Conservation (phyloP, 2,329 filamentous ascomycete species). For the Colletotrichum godetiae region DNA sequence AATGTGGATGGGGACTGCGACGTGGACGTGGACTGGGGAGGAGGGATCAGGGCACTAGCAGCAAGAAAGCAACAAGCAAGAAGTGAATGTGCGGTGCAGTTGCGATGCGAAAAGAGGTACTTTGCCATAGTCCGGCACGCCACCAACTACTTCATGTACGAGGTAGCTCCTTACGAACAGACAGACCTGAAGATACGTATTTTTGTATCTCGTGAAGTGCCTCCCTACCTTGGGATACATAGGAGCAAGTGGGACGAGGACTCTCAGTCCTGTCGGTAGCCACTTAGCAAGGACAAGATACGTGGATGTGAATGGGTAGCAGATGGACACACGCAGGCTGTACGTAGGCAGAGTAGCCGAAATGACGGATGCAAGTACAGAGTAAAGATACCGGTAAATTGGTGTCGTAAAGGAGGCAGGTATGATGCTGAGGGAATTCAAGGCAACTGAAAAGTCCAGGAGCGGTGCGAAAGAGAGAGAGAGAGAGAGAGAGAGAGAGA, state of each 20-base stretch:
- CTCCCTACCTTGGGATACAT: background rate
- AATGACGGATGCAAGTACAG: constrained; percentile 15
- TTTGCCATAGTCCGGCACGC: constrained; percentile 26
- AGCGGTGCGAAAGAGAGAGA: background rate
- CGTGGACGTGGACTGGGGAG: constrained; percentile 9
- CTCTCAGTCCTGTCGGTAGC: background rate
- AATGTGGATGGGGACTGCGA: background rate
- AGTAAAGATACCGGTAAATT: constrained; percentile 3
- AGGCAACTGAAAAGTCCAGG: background rate
- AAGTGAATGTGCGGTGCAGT: constrained; percentile 8
- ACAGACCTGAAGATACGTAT: constrained; percentile 3
- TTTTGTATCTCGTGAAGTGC: background rate
- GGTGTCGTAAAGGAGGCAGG: background rate
- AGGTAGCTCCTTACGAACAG: constrained; percentile 16
- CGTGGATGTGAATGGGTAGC: background rate
- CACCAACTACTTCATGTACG: constrained; percentile 23
- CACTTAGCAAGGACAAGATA: background rate
- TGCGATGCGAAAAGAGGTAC: constrained; percentile 25
- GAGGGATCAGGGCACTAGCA: constrained; percentile 13
- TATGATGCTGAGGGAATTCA: background rate
- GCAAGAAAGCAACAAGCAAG: background rate
- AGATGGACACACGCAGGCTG: background rate
- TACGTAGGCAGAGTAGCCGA: background rate
- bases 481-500: background rate
- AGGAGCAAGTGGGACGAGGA: background rate